phyloP scores from a whole-genome alignment of 768 basidiomycete genomes.

The Mycena indigotica region DNA sequence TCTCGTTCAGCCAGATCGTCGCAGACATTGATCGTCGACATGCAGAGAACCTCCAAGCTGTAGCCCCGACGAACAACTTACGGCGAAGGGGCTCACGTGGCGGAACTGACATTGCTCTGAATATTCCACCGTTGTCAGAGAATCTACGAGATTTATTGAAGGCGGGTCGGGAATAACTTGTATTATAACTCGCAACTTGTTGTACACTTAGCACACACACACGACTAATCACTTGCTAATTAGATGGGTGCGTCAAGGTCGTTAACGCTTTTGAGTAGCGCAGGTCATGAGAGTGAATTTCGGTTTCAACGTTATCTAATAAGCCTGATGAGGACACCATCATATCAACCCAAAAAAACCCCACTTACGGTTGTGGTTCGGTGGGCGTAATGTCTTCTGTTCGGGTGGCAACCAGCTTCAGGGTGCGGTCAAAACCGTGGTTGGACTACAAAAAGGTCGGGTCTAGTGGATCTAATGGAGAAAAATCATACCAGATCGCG shows the following conservation, averaged over 20 bases:
- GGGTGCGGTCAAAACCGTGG: slow-evolving; percentile 74
- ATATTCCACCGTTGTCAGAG: slow-evolving; percentile 57
- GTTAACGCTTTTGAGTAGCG: slow-evolving; percentile 1
- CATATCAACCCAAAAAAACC: too few species aligned
- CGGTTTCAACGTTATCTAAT: slow-evolving; percentile 10
- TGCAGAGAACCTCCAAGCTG: slow-evolving; percentile 48
- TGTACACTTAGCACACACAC: slow-evolving; percentile 22
- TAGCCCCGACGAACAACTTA: slow-evolving; percentile 28
- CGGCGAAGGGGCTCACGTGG: slow-evolving; percentile 35
- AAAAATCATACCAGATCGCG: slow-evolving; percentile 62
- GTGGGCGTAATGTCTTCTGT: slow-evolving; percentile 16
- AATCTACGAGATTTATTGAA: slow-evolving; percentile 63
- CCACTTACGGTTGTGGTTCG: slow-evolving; percentile 13
- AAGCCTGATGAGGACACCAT: not conserved
- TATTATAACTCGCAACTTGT: slow-evolving; percentile 8
- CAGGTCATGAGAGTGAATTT: not conserved
- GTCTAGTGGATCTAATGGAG: not conserved
- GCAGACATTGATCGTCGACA: slow-evolving; percentile 85
- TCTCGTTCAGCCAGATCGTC: slow-evolving; percentile 86
- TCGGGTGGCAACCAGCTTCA: slow-evolving; percentile 49
- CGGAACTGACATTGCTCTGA: slow-evolving; percentile 30
- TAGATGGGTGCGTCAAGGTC: slow-evolving; percentile 18
- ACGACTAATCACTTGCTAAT: too few species aligned
- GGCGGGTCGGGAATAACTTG: slow-evolving; percentile 36
- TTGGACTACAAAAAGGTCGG: slow-evolving; percentile 58